phyloP scores from a whole-genome alignment of 2,329 filamentous ascomycete genomes.

The Epichloe amarillans region DNA sequence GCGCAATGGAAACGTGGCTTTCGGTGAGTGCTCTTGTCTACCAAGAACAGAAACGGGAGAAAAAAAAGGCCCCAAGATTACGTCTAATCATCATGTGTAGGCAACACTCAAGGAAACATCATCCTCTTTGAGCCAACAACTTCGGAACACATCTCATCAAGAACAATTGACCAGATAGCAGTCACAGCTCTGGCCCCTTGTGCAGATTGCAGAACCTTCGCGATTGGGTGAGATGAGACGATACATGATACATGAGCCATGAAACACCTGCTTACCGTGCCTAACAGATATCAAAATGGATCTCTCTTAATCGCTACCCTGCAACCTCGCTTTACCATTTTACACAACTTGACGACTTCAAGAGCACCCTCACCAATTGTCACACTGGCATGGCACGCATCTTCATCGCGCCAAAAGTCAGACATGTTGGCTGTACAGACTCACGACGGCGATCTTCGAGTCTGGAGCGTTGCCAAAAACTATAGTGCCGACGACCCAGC shows the following conservation, averaged over 20 bases:
- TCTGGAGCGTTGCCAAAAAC: conserved; percentile 91
- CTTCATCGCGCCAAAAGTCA: conserved; percentile 88
- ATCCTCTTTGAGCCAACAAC: conserved; percentile 90
- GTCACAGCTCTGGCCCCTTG: conserved; percentile 88
- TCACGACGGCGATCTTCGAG: conserved; percentile 77
- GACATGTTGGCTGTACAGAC: conserved; percentile 96
- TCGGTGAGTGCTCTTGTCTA: conserved; percentile 50
- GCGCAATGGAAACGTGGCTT: conserved; percentile 91
- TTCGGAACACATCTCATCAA: conserved; percentile 79
- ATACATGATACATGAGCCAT: neutral
- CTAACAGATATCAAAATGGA: conserved; percentile 75
- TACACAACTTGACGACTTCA: conserved; percentile 81
- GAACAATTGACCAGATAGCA: conserved; percentile 83
- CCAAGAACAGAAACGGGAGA: neutral
- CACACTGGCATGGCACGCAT: conserved; percentile 86
- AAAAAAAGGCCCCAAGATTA: neutral
- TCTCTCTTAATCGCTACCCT: conserved; percentile 82
- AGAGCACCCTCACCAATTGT: conserved; percentile 77
- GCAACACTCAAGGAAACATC: conserved; percentile 83
- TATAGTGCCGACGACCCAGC: conserved; percentile 59
- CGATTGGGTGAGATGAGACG: conserved; percentile 61
- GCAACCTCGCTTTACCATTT: conserved; percentile 82
- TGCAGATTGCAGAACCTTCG: conserved; percentile 84
- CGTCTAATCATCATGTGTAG: conserved; percentile 30
- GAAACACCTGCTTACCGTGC: conserved; percentile 5